Conservation (phyloP, 2,329 filamentous ascomycete species). For the Bipolaris sorokiniana region DNA sequence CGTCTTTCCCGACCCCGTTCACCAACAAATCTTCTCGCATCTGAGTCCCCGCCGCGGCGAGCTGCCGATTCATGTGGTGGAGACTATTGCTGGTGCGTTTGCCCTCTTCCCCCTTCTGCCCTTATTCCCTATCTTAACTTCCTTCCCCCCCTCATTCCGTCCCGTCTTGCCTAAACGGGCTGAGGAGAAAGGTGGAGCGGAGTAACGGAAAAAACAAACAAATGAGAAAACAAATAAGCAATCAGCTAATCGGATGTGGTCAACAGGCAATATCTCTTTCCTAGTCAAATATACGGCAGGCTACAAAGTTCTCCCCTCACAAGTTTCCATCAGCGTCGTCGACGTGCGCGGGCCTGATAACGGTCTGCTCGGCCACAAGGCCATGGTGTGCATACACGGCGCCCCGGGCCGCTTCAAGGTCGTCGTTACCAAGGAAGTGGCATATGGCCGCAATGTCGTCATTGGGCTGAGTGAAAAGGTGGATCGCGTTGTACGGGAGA, state of each 20-base stretch:
- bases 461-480: constrained; percentile 12
- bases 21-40: constrained; percentile 10
- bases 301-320: neutral
- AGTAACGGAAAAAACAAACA: neutral
- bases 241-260: neutral
- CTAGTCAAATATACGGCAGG: constrained; percentile 12
- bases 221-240: neutral
- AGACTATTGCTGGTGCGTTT: constrained; percentile 5
- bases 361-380: constrained; percentile 8
- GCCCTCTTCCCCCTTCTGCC: neutral
- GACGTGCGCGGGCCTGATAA: constrained; percentile 9
- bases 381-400: constrained; percentile 9
- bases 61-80: constrained; percentile 1
- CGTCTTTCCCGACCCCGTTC: constrained; percentile 4
- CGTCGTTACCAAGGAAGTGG: constrained; percentile 4
- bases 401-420: constrained; percentile 9
- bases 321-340: constrained; percentile 8
- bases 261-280: constrained; percentile 12
- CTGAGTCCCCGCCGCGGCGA: constrained; percentile 6
- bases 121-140: neutral
- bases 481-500: constrained; percentile 1
- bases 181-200: no score
- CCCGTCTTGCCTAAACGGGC: no score
- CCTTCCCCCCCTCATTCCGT: neutral
- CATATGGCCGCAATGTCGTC: constrained; percentile 5